Conservation (phyloP, 2,329 filamentous ascomycete species). For the Epichloe sibirici region DNA sequence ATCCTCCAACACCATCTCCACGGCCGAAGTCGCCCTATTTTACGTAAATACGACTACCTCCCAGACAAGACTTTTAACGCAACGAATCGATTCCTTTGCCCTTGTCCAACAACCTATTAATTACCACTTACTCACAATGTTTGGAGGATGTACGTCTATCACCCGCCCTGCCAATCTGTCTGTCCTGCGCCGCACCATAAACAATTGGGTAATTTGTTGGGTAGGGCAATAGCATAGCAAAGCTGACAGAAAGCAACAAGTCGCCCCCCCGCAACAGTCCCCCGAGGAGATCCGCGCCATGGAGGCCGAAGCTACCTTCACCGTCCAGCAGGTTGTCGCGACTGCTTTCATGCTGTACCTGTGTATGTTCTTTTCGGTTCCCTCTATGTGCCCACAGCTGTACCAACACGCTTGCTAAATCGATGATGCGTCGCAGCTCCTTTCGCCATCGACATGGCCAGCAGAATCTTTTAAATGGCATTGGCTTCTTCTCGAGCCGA, state of each 20-base stretch:
- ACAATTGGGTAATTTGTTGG: not conserved
- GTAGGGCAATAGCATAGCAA: constrained; percentile 5
- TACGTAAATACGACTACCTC: constrained; percentile 10
- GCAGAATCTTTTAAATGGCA: constrained; percentile 27
- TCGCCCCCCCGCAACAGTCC: constrained; percentile 54
- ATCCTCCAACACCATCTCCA: not conserved
- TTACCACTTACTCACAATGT: constrained; percentile 10
- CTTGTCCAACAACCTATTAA: not conserved
- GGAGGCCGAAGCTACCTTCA: constrained; percentile 55
- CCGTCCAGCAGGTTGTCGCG: constrained; percentile 54
- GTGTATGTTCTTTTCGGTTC: constrained; percentile 40
- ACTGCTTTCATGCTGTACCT: constrained; percentile 61
- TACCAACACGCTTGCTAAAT: not conserved
- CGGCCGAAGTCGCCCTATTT: constrained; percentile 12
- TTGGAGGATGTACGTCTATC: constrained; percentile 28
- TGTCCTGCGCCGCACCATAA: not conserved
- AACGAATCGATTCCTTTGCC: not conserved
- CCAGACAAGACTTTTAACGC: not conserved
- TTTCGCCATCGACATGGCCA: constrained; percentile 43
- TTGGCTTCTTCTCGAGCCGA: not conserved
- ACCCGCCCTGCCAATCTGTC: not conserved
- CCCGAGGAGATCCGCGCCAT: constrained; percentile 57
- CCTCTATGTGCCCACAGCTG: not conserved
- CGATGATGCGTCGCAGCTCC: constrained; percentile 29
- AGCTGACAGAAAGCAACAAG: constrained; percentile 30